phyloP scores from a whole-genome alignment of 805 yeast species.

The Metschnikowia cerradonensis region DNA sequence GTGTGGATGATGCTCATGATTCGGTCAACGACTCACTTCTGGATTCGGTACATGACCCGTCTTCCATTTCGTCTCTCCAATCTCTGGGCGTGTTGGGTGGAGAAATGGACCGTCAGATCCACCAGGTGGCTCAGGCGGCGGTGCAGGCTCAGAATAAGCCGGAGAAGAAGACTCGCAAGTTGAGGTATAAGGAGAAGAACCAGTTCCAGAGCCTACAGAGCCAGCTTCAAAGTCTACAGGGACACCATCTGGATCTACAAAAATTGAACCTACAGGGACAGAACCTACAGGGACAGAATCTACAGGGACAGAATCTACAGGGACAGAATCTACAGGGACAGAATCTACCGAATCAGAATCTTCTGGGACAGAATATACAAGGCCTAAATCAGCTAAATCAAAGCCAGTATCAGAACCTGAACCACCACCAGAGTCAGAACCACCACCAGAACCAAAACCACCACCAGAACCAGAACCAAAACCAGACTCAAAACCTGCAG shows the following conservation, averaged over 20 bases:
- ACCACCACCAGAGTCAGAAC: too few relatives aligned
- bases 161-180: slow-evolving; percentile 11
- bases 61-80: slow-evolving; percentile 6
- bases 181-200: slow-evolving; percentile 7
- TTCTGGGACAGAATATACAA: background rate
- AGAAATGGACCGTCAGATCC: slow-evolving; percentile 41
- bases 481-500: background rate
- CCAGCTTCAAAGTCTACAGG: background rate
- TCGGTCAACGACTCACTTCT: slow-evolving; percentile 14
- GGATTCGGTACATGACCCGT: slow-evolving; percentile 13
- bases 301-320: background rate
- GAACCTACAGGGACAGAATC: too few relatives aligned
- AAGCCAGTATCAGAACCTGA: background rate
- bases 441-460: background rate
- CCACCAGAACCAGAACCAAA: background rate
- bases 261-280: background rate
- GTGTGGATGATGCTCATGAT: slow-evolving; percentile 14
- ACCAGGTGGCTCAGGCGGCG: slow-evolving; percentile 38
- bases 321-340: too few relatives aligned
- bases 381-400: background rate
- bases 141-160: slow-evolving; percentile 27
- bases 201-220: background rate
- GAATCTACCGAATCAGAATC: background rate
- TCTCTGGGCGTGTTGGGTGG: slow-evolving; percentile 21
- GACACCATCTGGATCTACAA: too few relatives aligned